phyloP scores from a whole-genome alignment of 257 asterid genomes.

The Cruciata laevipes region DNA sequence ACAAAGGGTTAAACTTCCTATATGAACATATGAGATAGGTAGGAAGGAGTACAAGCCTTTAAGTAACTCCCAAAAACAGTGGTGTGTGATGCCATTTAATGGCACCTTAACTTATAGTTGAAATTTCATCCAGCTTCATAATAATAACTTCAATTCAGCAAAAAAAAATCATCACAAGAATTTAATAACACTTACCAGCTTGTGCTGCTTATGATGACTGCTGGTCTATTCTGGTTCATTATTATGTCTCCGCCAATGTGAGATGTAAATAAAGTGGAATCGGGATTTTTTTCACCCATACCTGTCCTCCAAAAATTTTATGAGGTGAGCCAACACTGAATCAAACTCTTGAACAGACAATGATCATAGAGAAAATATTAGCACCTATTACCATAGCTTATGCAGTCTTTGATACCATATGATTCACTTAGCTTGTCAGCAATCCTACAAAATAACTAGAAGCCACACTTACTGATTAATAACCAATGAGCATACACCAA shows the following conservation, averaged over 20 bases:
- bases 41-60: neutral
- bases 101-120: neutral
- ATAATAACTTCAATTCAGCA: neutral
- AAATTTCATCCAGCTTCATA: neutral
- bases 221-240: constrained; percentile 77
- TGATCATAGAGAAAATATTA: constrained; percentile 10
- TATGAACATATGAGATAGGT: neutral
- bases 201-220: constrained; percentile 88
- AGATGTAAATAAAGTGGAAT: constrained; percentile 57
- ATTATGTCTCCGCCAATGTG: constrained; percentile 42
- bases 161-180: neutral
- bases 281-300: constrained; percentile 29
- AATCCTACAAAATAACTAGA: constrained; percentile 85
- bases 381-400: constrained; percentile 54
- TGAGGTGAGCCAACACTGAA: constrained; percentile 13
- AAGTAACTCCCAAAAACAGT: neutral
- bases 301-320: constrained; percentile 36
- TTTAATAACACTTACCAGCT: constrained; percentile 60
- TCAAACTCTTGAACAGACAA: constrained; percentile 12
- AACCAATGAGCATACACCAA: constrained; percentile 15
- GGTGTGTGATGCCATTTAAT: neutral
- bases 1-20: neutral
- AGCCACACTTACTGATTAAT: constrained; percentile 24
- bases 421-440: constrained; percentile 45
- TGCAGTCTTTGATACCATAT: constrained; percentile 61